Conservation (phyloP, 257 asterid species). For the Gentiana straminea region DNA sequence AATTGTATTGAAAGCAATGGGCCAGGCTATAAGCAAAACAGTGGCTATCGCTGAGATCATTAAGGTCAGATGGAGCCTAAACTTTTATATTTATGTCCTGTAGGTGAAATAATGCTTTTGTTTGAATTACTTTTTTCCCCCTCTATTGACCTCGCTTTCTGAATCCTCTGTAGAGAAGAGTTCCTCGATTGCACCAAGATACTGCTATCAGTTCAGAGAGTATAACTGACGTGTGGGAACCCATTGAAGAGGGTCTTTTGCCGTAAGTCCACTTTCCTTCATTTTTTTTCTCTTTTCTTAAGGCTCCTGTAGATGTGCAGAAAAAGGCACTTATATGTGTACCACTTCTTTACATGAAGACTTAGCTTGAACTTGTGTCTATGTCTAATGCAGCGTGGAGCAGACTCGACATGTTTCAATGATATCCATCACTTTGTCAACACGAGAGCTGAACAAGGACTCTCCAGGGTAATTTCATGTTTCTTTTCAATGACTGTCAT, state of each 20-base stretch:
- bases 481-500: neutral
- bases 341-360: neutral
- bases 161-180: constrained; percentile 49
- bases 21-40: constrained; percentile 87
- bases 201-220: constrained; percentile 82
- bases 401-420: constrained; percentile 96
- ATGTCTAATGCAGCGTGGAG: constrained; percentile 56
- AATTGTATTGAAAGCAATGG: constrained; percentile 94
- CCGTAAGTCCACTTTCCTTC: constrained; percentile 37
- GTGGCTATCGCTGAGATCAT: constrained; percentile 77
- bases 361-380: constrained; percentile 5
- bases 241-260: constrained; percentile 97
- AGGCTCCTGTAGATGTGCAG: neutral
- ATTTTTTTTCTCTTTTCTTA: neutral
- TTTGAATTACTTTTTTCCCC: neutral
- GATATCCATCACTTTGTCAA: constrained; percentile 83
- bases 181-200: constrained; percentile 78
- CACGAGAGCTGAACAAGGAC: constrained; percentile 69
- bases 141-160: neutral
- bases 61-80: constrained; percentile 30
- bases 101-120: neutral
- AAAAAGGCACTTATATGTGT: neutral
- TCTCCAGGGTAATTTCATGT: constrained; percentile 64
- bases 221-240: constrained; percentile 88
- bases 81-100: neutral